These are phyloP conservation scores for Penicillium soppii DNA, from an alignment of 495 filamentous ascomycete genomes.

Conservation along the genomic window DNA sequence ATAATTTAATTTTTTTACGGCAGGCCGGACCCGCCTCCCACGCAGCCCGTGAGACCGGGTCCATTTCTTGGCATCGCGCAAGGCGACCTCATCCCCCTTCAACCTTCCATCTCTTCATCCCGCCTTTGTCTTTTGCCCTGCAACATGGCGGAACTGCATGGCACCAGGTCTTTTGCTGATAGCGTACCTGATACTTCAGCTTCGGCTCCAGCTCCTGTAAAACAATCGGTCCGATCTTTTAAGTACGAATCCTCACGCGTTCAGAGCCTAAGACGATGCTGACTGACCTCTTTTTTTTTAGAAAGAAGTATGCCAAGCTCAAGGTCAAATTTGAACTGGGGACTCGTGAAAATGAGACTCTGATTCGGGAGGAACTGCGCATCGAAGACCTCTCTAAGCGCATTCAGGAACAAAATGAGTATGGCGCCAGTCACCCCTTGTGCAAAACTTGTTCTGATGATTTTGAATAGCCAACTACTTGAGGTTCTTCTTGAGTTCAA, in stretches of 20 bases:
- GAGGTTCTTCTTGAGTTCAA: conserved; percentile 89
- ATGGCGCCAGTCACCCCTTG: conserved; percentile 13
- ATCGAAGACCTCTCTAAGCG: conserved; percentile 72
- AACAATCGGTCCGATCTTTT: conserved; percentile 43
- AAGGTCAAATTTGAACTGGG: conserved; percentile 78
- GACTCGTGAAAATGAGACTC: conserved; percentile 74
- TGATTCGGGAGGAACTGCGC: conserved; percentile 75
- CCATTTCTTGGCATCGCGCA: conserved; percentile 21
- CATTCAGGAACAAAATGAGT: conserved; percentile 87
- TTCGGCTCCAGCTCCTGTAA: conserved; percentile 27
- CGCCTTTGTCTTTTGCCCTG: not conserved
- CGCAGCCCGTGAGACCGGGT: conserved; percentile 18
- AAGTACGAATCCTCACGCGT: conserved; percentile 30
- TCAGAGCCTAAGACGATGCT: not conserved
- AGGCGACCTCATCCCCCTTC: conserved; percentile 14
- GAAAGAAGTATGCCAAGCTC: conserved; percentile 96
- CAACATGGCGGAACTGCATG: conserved; percentile 34
- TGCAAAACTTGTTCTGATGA: conserved; percentile 15
- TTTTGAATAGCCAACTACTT: conserved; percentile 66
- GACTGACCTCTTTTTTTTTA: conserved; percentile 45
- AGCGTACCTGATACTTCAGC: conserved; percentile 32
- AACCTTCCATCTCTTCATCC: conserved; percentile 9
- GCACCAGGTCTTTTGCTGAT: conserved; percentile 23
- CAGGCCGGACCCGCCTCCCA: conserved; percentile 30
- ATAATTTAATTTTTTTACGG: conserved; percentile 31